Percentiles rank a stretch among this genome's conserved stretches.
Conservation (phyloP, 148 eudicot species). For the Dianthus caryophyllus region DNA sequence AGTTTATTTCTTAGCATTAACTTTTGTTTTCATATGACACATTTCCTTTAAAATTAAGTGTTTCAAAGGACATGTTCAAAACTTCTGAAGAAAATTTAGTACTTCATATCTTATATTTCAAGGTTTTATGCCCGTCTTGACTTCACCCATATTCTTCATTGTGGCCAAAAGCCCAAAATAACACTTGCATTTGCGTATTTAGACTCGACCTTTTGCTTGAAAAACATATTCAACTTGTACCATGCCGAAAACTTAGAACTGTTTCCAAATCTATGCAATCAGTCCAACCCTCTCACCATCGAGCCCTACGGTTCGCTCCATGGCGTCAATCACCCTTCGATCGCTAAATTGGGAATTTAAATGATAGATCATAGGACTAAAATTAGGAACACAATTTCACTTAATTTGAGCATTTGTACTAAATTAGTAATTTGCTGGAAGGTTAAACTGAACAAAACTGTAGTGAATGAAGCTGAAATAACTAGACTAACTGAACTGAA, state of each 20-base stretch:
- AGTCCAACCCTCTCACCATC: constrained; percentile 6
- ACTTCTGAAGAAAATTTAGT: background rate
- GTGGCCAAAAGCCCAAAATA: constrained; percentile 3
- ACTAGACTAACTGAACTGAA: no score
- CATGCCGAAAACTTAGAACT: constrained; percentile 3
- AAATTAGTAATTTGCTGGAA: no score
- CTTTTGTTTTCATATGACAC: no score
- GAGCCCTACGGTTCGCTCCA: background rate
- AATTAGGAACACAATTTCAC: background rate
- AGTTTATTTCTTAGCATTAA: no score
- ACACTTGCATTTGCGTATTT: constrained; percentile 9
- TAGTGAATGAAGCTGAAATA: constrained; percentile 24
- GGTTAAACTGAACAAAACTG: background rate
- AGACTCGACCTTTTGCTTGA: constrained; percentile 3
- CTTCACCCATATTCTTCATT: background rate
- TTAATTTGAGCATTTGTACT: no score
- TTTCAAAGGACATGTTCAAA: background rate
- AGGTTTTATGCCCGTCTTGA: constrained; percentile 13
- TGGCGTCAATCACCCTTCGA: background rate
- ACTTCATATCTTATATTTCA: background rate
- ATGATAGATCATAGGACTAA: constrained; percentile 2
- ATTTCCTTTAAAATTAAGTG: no score
- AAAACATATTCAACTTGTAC: constrained; percentile 3
- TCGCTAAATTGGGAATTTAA: constrained; percentile 1
- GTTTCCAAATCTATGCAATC: constrained; percentile 15